phyloP scores from a whole-genome alignment of 176 grass and related monocot species.

The Carex kokanica region DNA sequence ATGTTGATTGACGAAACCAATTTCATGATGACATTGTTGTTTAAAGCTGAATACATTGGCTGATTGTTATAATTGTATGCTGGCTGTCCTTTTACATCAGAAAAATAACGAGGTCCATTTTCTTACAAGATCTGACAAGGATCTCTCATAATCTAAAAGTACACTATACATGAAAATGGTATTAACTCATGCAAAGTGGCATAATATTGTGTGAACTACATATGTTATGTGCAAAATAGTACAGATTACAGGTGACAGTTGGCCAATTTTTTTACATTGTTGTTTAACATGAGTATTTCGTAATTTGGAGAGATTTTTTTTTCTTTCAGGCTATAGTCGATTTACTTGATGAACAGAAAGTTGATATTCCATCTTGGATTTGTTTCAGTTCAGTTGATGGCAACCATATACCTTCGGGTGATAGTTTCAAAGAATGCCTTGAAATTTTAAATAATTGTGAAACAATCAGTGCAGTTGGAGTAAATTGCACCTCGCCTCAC shows the following conservation, averaged over 20 bases:
- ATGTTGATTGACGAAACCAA: background rate
- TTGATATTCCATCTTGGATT: constrained; percentile 78
- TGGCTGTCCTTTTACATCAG: background rate
- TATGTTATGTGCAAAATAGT: background rate
- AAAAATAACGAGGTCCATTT: background rate
- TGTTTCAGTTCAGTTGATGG: constrained; percentile 80
- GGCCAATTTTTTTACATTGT: background rate
- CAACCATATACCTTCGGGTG: constrained; percentile 52
- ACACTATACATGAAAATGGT: background rate
- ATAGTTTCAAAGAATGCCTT: constrained; percentile 59
- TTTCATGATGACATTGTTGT: background rate
- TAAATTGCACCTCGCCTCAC: constrained; percentile 73
- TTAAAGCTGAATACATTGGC: background rate
- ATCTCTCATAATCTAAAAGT: background rate
- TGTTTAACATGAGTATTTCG: too few relatives aligned
- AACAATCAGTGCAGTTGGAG: constrained; percentile 52
- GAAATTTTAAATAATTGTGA: constrained; percentile 48
- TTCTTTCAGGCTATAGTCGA: constrained; percentile 50
- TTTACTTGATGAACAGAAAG: constrained; percentile 66
- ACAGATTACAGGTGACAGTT: background rate
- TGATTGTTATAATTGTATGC: background rate
- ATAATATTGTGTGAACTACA: background rate
- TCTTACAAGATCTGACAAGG: background rate
- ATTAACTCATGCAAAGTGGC: background rate
- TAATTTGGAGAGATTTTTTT: background rate